Evolutionary conservation across 257 asterid species (phyloP).

Genomic region (Prunella vulgaris): DNA sequence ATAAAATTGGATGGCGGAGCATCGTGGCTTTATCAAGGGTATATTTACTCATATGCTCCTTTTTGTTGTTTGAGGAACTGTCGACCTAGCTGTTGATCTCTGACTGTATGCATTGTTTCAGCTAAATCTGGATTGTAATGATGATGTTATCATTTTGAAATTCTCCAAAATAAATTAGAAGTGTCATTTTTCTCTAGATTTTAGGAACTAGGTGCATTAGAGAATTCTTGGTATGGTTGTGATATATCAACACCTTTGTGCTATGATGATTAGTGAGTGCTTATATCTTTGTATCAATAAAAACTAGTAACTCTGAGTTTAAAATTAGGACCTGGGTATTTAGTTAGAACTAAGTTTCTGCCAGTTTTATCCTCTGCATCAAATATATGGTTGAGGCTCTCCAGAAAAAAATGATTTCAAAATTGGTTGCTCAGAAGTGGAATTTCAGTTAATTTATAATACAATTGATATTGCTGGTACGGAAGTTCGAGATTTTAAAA

Average conservation of each 20-base stretch:
- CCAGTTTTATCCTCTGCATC: too few species aligned
- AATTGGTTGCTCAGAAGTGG: neutral
- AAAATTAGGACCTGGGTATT: neutral
- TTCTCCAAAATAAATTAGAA: neutral
- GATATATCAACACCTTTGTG: neutral
- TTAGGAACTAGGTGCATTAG: neutral
- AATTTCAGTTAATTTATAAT: neutral
- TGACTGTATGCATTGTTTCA: neutral
- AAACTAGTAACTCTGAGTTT: neutral
- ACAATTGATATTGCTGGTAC: too few species aligned
- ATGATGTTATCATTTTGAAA: neutral
- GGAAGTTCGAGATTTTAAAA: neutral
- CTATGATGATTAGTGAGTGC: neutral
- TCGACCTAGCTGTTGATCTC: neutral
- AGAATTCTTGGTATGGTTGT: neutral
- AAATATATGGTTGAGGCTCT: too few species aligned
- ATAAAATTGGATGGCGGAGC: conserved; percentile 92
- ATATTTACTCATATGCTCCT: conserved; percentile 8
- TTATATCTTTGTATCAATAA: neutral
- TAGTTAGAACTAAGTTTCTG: too few species aligned
- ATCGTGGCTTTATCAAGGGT: conserved; percentile 99
- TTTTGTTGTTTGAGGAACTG: conserved; percentile 7
- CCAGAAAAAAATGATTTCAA: neutral
- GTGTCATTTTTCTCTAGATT: neutral
- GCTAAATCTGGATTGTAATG: neutral